These are phyloP conservation scores for Nemania serpens DNA, from an alignment of 2,329 filamentous ascomycete genomes.

Conservation along the genomic window DNA sequence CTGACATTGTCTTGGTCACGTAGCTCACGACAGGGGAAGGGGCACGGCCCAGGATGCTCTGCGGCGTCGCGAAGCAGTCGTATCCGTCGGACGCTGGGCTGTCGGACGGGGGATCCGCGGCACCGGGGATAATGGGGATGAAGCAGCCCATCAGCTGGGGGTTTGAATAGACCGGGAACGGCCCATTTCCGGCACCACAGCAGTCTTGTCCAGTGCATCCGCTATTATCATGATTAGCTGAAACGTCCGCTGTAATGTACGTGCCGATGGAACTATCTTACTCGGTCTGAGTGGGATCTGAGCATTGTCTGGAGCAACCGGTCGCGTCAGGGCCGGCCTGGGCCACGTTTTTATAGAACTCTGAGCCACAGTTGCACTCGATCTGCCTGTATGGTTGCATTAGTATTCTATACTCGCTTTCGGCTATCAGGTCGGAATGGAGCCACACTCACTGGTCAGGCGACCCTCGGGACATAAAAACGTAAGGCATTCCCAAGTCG, in stretches of 20 bases:
- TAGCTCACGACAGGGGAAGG: constrained; percentile 6
- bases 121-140: constrained; percentile 38
- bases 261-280: background rate
- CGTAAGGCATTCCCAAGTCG: constrained; percentile 22
- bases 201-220: constrained; percentile 29
- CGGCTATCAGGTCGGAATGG: background rate
- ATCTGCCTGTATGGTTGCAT: background rate
- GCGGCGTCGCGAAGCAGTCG: constrained; percentile 31
- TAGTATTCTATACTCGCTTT: background rate
- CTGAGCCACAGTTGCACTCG: constrained; percentile 22
- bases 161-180: constrained; percentile 55
- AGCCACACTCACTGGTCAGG: constrained; percentile 8
- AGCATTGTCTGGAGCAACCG: constrained; percentile 11
- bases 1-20: constrained; percentile 14
- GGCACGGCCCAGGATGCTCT: constrained; percentile 14
- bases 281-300: background rate
- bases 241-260: background rate
- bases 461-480: constrained; percentile 14
- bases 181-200: constrained; percentile 36
- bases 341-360: constrained; percentile 10
- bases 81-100: constrained; percentile 17
- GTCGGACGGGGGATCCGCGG: constrained; percentile 11
- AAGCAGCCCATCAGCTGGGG: constrained; percentile 56
- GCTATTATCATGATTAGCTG: constrained; percentile 30
- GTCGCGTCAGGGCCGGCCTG: background rate